Conservation (phyloP, 2,329 filamentous ascomycete genomes). For the Fusarium sarcochroum region DNA sequence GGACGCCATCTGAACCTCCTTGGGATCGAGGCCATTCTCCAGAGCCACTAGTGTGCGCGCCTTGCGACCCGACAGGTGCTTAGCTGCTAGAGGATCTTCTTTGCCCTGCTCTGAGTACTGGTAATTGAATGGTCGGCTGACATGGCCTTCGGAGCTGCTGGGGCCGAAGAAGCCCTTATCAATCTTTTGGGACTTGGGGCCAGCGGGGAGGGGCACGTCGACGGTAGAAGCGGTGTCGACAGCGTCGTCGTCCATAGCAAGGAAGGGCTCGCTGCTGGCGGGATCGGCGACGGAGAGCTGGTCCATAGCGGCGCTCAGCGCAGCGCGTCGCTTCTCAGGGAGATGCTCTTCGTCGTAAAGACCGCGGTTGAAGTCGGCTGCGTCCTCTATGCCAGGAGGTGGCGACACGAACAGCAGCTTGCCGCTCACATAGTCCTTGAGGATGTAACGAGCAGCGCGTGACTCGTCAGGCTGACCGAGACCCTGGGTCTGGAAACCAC, state of each 20-base stretch:
- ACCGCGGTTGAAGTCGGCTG: constrained; percentile 85
- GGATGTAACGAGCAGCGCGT: constrained; percentile 86
- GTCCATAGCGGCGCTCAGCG: constrained; percentile 67
- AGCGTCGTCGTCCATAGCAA: constrained; percentile 51
- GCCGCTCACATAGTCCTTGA: constrained; percentile 98
- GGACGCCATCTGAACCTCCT: constrained; percentile 75
- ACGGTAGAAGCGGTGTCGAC: constrained; percentile 55
- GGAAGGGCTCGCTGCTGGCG: constrained; percentile 41
- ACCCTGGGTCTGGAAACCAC: constrained; percentile 92
- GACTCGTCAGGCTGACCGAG: constrained; percentile 94
- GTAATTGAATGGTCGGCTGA: constrained; percentile 88
- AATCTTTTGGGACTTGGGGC: constrained; percentile 80
- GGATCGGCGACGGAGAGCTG: constrained; percentile 58
- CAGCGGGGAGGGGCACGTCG: constrained; percentile 69
- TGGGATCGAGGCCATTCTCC: constrained; percentile 86
- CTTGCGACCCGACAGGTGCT: constrained; percentile 86
- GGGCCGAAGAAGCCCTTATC: constrained; percentile 92
- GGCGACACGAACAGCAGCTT: constrained; percentile 94
- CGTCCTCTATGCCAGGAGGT: constrained; percentile 80
- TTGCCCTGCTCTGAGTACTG: constrained; percentile 87
- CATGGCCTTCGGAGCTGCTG: constrained; percentile 72
- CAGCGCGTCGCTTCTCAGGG: constrained; percentile 82
- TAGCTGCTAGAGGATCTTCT: constrained; percentile 60
- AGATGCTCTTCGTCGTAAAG: constrained; percentile 88
- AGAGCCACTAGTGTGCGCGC: constrained; percentile 83